Evolutionary conservation across 2,329 filamentous ascomycete species (phyloP).

Genomic region (Colletotrichum tamarilloi): DNA sequence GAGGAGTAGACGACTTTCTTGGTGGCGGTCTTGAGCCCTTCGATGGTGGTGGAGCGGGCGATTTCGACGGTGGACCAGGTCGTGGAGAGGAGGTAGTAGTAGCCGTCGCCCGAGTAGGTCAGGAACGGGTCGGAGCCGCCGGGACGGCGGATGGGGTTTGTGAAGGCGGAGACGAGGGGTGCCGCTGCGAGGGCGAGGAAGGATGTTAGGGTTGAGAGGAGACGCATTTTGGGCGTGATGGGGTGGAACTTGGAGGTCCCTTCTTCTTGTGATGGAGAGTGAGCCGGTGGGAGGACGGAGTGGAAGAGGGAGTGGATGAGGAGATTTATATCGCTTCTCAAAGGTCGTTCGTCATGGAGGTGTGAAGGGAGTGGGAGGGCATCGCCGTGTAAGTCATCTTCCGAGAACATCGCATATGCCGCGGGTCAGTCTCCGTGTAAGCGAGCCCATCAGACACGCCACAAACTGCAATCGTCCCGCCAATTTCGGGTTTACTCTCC

Average conservation of each 20-base stretch:
- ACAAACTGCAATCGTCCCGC: neutral
- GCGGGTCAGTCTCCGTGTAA: neutral
- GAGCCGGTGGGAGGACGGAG: neutral
- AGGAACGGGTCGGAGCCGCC: conserved; percentile 65
- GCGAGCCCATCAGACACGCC: neutral
- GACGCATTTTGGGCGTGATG: neutral
- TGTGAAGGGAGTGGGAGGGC: neutral
- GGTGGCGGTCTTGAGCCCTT: conserved; percentile 63
- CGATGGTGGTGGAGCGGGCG: conserved; percentile 62
- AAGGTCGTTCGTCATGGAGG: too few relatives aligned
- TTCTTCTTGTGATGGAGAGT: neutral
- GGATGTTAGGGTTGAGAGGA: conserved; percentile 32
- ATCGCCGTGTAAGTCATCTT: neutral
- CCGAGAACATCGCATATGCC: too few relatives aligned
- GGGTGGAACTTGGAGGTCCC: neutral
- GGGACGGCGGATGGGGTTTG: conserved; percentile 62
- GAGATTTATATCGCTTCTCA: neutral
- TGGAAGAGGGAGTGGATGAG: neutral
- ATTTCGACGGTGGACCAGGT: conserved; percentile 66
- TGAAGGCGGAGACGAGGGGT: conserved; percentile 48
- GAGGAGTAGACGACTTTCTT: conserved; percentile 63
- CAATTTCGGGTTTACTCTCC: neutral
- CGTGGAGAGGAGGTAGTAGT: conserved; percentile 68
- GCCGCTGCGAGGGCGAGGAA: conserved; percentile 30
- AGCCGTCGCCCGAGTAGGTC: conserved; percentile 59